Conservation (phyloP, 176 grass and related monocot species). For the Triticum aestivum region DNA sequence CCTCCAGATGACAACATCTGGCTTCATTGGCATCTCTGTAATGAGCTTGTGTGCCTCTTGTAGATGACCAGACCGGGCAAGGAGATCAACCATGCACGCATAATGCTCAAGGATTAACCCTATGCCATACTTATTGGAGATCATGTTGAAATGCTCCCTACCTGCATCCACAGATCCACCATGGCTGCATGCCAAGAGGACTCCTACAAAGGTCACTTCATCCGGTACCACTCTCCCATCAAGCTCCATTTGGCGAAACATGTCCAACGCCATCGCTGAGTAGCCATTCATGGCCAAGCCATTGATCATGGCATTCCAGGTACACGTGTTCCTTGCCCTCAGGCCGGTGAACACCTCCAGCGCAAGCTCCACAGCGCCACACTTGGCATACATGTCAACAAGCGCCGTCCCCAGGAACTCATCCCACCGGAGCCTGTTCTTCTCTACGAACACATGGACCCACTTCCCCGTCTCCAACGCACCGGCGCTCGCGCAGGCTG, state of each 20-base stretch:
- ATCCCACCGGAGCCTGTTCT: neutral
- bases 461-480: conserved; percentile 4
- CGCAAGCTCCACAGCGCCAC: conserved; percentile 5
- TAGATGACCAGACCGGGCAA: conserved; percentile 6
- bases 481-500: neutral
- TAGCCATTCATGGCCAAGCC: conserved; percentile 17
- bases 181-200: conserved; percentile 19
- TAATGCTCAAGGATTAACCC: neutral
- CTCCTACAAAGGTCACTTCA: neutral
- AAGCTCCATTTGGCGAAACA: conserved; percentile 1
- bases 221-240: neutral
- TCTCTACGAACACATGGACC: neutral
- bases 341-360: neutral
- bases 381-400: conserved; percentile 25
- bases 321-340: neutral
- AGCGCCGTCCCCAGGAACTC: neutral
- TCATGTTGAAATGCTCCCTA: conserved; percentile 5
- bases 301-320: conserved; percentile 15
- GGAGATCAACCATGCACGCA: conserved; percentile 21
- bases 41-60: conserved; percentile 5
- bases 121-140: neutral
- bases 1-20: conserved; percentile 6
- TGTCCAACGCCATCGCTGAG: neutral
- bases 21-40: conserved; percentile 14
- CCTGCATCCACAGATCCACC: neutral